Base-by-base conservation (phyloP, 768 basidiomycete genomes). In the Mycena leptocephala region DNA sequence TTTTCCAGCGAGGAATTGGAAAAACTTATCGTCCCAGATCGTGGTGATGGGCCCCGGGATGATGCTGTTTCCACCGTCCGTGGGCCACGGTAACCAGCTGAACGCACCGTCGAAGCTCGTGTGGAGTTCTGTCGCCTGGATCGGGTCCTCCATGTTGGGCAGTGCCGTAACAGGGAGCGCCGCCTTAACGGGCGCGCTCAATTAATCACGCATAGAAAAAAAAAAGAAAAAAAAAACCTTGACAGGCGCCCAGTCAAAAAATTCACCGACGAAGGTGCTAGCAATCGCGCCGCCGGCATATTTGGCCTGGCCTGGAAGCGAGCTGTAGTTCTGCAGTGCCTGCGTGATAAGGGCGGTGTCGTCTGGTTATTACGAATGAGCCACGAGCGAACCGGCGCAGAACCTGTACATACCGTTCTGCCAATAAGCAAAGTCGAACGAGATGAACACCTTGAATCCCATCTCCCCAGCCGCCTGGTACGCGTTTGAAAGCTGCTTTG, bases 181-280 rank as follows among this genome's bases (percentile, higher is more conserved):
- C 24, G 76, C 58, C 66, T n/a, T n/a, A n/a, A n/a, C n/a, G n/a
- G n/a, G n/a, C n/a, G n/a, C n/a, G n/a, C n/a, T n/a, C n/a, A n/a
- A n/a, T n/a, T n/a, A n/a, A n/a, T n/a, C n/a, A n/a, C n/a, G n/a
- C n/a, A n/a, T n/a, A n/a, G n/a, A n/a, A n/a, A n/a, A n/a, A n/a
- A n/a, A n/a, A n/a, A n/a, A n/a, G n/a, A n/a, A n/a, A n/a, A n/a
- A n/a, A n/a, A n/a, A n/a, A n/a, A n/a, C n/a, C n/a, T 73, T 72
- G 55, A 73, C 70, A n/a, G 70, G 59, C n/a, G 51, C 37, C 76
- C 76, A 90, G 22, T 82, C 83, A 79, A 89, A 91, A 73, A 82
- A 83, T 46, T 89, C 88, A 63, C 85, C 89, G 70, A 83, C 83
- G 79, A 89, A 89, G 3, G 89, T 87, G 13, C 87, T 87, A 5